A percentile compares a stretch with the other conserved stretches of the same genome.
Evolutionary conservation across 306 rosid genomes (phyloP).

Genomic region (Vigna nakashimae): DNA sequence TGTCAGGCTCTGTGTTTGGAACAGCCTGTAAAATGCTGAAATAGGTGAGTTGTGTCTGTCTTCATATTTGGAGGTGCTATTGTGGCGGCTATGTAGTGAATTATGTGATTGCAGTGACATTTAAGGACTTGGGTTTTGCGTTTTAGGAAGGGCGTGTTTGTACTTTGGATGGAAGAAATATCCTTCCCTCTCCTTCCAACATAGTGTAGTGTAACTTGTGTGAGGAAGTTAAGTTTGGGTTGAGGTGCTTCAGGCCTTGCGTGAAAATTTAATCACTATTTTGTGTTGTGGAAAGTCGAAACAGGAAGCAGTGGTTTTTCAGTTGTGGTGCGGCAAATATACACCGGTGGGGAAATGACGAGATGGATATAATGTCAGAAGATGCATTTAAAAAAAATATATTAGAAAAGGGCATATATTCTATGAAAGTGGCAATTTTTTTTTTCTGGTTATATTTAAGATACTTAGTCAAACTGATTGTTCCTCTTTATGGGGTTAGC

Average conservation of each 20-base stretch:
- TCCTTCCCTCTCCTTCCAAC: not conserved
- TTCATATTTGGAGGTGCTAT: not conserved
- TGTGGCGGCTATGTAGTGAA: not conserved
- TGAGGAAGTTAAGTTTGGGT: not conserved
- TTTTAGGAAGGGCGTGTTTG: conserved; percentile 1
- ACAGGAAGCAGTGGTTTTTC: not conserved
- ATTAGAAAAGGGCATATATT: not conserved
- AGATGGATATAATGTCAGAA: conserved; percentile 12
- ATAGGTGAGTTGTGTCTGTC: not conserved
- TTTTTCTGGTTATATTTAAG: conserved; percentile 2
- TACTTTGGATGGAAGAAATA: not conserved
- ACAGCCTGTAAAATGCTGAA: not conserved
- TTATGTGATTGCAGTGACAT: not conserved
- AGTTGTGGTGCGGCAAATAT: not conserved
- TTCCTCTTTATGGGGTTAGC: conserved; percentile 5
- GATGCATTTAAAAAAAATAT: not conserved
- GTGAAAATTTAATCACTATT: conserved; percentile 18
- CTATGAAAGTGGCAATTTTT: not conserved
- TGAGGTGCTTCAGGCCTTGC: not conserved
- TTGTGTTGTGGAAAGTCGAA: conserved; percentile 33
- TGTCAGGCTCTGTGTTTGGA: not conserved
- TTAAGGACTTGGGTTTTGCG: not conserved
- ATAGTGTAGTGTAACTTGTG: not conserved
- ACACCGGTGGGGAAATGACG: conserved; percentile 25
- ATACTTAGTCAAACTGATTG: conserved; percentile 21